phyloP scores from a whole-genome alignment of 2,329 filamentous ascomycete genomes.

The Mycocentrospora acerina region DNA sequence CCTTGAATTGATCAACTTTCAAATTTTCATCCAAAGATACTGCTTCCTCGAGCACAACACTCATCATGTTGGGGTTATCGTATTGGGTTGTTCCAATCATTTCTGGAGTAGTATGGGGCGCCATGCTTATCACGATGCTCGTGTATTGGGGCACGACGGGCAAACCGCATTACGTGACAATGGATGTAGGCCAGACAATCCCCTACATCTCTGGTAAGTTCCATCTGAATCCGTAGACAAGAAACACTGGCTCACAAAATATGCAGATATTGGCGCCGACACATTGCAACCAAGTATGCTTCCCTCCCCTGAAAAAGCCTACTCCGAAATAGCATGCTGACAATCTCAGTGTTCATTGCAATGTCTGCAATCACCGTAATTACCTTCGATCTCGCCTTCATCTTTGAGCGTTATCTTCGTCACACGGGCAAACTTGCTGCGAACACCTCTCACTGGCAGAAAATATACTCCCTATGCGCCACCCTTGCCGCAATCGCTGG shows the following conservation, averaged over 20 bases:
- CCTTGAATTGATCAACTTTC: neutral
- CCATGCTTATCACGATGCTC: conserved; percentile 69
- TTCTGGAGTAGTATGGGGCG: conserved; percentile 55
- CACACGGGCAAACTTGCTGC: conserved; percentile 76
- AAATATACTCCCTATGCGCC: conserved; percentile 60
- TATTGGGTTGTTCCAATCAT: conserved; percentile 69
- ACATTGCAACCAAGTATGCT: conserved; percentile 61
- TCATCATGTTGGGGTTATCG: conserved; percentile 44
- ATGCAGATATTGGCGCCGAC: conserved; percentile 57
- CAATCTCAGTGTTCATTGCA: conserved; percentile 63
- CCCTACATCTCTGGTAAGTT: conserved; percentile 68
- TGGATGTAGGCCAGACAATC: conserved; percentile 60
- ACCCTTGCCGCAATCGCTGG: conserved; percentile 73
- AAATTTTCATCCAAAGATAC: neutral
- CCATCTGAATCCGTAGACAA: neutral
- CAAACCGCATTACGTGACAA: conserved; percentile 60
- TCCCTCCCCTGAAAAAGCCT: no score
- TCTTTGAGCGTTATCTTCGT: conserved; percentile 80
- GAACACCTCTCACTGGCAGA: conserved; percentile 67
- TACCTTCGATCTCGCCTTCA: conserved; percentile 78
- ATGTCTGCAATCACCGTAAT: conserved; percentile 72
- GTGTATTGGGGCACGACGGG: conserved; percentile 67
- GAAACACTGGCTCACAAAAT: conserved; percentile 29
- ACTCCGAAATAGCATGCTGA: no score
- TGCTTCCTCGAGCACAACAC: neutral